Base-by-base conservation (phyloP, 192 early-diverging fungal species). In the Coemansia sp. region DNA sequence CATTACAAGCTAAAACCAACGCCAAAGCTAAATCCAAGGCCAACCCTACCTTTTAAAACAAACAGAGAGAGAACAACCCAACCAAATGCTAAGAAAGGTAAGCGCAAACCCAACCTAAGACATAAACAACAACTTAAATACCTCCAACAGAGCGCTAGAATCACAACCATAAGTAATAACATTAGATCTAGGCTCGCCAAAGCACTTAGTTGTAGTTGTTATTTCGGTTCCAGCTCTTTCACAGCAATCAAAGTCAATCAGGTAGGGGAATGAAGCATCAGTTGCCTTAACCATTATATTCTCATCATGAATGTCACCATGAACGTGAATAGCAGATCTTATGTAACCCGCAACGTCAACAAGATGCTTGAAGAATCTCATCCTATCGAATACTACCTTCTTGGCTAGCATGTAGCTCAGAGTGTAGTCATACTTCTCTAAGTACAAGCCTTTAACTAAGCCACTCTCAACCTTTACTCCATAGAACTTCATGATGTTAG, bases 221-320 rank as follows among this genome's bases (percentile, higher is more conserved):
- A 62, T 62, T 28, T 48, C 42, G 2, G 60, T 46, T 18, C 60
- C 60, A 2, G 26, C 60, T 7, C 13, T 31, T 13, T 62, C 60
- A 31, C 60, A 62, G 28, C 24, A 21, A 13, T 62, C 60, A 46
- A 62, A 62, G 23, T 62, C 60, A 24, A 62, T 62, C 26, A 62
- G 20, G 23, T 62, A 62, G 16, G 60, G 60, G 26, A 45, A 45
- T 6, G 40, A 45, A 16, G 60, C 45, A 43, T 62, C 26, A 23
- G 21, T 24, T 16, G 21, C 34, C 14, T 33, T 42, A 2, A 62
- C 60, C 60, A 62, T 62, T 45, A 62, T 62, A 28, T 62, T 62
- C 8, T 46, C 42, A 5, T 28, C 60, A 26, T 62, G 60, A 23
- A 62, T 45, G 28, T 62, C 60, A 6, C 60, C 60, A 62, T 62